Evolutionary conservation across 495 filamentous ascomycete genomes (phyloP), one percentile per base, ranked within the genome.

Genomic region (Podospora pseudopauciseta): DNA sequence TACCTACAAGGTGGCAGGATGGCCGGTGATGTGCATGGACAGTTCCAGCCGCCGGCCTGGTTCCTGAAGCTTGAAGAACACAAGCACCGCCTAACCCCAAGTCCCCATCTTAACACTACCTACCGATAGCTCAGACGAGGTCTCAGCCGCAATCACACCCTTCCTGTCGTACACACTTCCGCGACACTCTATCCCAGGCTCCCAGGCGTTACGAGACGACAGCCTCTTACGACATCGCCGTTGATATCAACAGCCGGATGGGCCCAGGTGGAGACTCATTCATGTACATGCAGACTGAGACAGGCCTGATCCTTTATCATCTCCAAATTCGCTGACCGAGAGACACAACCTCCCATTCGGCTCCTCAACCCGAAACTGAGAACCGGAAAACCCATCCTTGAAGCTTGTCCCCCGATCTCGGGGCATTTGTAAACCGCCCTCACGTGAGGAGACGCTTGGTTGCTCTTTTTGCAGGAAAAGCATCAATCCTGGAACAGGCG

Each of bases 211-310:
- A 49, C 39, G 39, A 49, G 39, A 32, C 44, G 60, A 53, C 67
- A 64, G 67, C 67, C 67, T 64, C 67, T 63, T 68, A 68, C 67
- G 67, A 62, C 67, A 68, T 65, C 23, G 62, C 16, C 53, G 26
- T 44, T 58, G 19, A 58, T 58, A 58, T 58, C 55, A 19, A 58
- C n/a, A 2, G 55, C 0, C 16, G 39, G 5, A 49, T 16, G 7
- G 39, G 61, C 56, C 56, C 54, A 63, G 20, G 30, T 9, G 7
- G 56, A 65, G 20, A 5, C 32, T 53, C 30, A 20, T 15, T 53
- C 30, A 20, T 15, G 11, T 26, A 23, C 34, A 64, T 68, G 67
- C 55, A 20, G 55, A 53, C 60, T 54, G 26, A 54, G 39, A 60
- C 67, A 39, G 30, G 23, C 23, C 55, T 58, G 55, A 19, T 58